Conservation (phyloP, 352 stramenopile species). For the Globisporangium carolinianum region DNA sequence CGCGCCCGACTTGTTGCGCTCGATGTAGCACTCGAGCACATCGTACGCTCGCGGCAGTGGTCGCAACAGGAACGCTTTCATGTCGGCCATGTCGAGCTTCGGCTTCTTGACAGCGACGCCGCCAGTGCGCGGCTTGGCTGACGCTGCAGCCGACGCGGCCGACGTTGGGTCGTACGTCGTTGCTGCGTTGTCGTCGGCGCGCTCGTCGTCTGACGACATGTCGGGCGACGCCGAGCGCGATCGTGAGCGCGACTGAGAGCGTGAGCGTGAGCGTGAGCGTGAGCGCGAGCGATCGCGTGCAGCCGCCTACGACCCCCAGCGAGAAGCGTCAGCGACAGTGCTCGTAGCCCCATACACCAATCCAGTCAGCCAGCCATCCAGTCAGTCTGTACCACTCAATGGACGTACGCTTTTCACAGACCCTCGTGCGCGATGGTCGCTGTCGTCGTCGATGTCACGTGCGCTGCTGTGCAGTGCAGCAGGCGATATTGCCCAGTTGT, state of each 20-base stretch:
- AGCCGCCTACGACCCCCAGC: constrained; percentile 14
- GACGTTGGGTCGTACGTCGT: constrained; percentile 50
- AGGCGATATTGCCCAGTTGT: too few species aligned
- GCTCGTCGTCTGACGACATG: constrained; percentile 59
- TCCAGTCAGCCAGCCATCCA: not conserved
- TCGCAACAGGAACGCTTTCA: constrained; percentile 68
- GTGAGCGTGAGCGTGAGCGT: constrained; percentile 38
- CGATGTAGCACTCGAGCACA: constrained; percentile 93
- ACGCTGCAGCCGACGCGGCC: not conserved
- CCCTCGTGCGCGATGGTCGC: constrained; percentile 25
- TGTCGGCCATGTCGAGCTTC: constrained; percentile 79
- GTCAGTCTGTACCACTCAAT: not conserved
- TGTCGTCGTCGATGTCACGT: constrained; percentile 44
- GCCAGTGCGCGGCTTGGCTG: constrained; percentile 16
- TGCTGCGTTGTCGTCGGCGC: constrained; percentile 45
- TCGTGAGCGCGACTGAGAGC: constrained; percentile 32
- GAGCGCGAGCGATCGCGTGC: constrained; percentile 38
- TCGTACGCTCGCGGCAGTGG: constrained; percentile 86
- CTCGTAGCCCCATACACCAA: too few species aligned
- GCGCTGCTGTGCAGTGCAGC: constrained; percentile 9
- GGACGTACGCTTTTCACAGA: constrained; percentile 36
- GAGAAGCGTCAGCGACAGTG: not conserved
- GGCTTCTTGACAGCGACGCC: constrained; percentile 46
- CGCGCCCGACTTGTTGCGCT: constrained; percentile 86
- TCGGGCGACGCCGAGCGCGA: constrained; percentile 58